Evolutionary conservation across 148 eudicot genomes (phyloP).

Genomic region (Rhododendron williamsianum): DNA sequence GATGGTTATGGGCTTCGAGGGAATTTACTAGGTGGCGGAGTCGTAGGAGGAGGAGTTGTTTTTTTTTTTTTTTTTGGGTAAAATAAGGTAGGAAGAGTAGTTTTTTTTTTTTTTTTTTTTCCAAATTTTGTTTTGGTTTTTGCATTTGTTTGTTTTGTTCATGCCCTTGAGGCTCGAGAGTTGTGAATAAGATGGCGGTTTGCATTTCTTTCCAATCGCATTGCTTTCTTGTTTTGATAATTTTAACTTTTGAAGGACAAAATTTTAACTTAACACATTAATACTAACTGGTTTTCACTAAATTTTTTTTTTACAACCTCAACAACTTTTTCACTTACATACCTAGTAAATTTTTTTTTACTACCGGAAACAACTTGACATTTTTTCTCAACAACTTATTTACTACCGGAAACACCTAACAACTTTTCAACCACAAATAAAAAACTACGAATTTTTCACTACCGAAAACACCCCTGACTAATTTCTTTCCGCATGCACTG

Average conservation of each 20-base stretch:
- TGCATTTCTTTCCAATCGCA: neutral
- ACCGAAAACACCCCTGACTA: no score
- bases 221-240: neutral
- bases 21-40: neutral
- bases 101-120: neutral
- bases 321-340: no score
- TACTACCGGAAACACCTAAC: no score
- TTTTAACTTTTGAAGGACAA: neutral
- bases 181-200: neutral
- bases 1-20: slow-evolving; percentile 32
- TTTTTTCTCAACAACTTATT: no score
- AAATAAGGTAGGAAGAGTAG: neutral
- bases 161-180: neutral
- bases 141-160: neutral
- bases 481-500: no score
- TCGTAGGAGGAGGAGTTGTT: neutral
- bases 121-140: neutral
- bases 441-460: no score
- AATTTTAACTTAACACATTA: no score
- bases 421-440: no score
- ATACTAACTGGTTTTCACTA: no score
- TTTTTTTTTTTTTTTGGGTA: neutral
- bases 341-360: no score
- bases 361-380: no score
- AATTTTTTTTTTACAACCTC: no score